Percentiles rank a stretch among this genome's conserved stretches.
phyloP scores from a whole-genome alignment of 257 asterid genomes.

The Solanum piurae region DNA sequence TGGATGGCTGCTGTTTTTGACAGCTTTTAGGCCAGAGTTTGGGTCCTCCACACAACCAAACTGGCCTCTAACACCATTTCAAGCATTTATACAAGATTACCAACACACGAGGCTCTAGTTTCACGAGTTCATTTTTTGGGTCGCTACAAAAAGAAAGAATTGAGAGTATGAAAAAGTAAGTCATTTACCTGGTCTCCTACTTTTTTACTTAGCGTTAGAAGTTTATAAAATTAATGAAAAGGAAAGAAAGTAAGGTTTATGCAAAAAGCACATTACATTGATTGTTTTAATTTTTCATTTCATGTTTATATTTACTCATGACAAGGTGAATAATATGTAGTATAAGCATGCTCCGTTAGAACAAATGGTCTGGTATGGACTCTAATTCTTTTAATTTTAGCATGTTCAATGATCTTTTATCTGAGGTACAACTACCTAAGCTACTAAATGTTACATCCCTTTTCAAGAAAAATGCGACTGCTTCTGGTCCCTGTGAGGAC shows the following conservation, averaged over 20 bases:
- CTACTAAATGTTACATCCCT: not conserved
- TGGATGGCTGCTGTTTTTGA: too few relatives aligned
- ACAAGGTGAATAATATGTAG: not conserved
- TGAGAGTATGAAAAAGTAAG: too few relatives aligned
- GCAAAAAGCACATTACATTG: not conserved
- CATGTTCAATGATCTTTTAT: not conserved
- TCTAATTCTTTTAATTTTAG: not conserved
- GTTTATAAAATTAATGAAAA: not conserved
- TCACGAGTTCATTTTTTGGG: too few relatives aligned
- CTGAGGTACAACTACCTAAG: not conserved
- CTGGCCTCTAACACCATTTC: too few relatives aligned
- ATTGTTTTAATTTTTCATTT: not conserved
- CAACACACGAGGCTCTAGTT: too few relatives aligned
- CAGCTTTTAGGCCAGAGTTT: too few relatives aligned
- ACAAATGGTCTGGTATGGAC: not conserved
- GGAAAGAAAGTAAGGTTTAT: not conserved
- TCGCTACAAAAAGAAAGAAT: too few relatives aligned
- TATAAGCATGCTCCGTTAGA: not conserved
- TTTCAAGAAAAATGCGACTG: not conserved
- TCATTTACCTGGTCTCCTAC: too few relatives aligned
- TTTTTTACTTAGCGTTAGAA: too few relatives aligned
- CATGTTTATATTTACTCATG: not conserved
- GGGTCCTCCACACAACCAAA: too few relatives aligned
- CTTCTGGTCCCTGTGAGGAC: not conserved
- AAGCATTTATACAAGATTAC: too few relatives aligned